These are phyloP conservation scores for Micromonas commoda DNA, from an alignment of 139 green algal species.

Conservation along the genomic window DNA sequence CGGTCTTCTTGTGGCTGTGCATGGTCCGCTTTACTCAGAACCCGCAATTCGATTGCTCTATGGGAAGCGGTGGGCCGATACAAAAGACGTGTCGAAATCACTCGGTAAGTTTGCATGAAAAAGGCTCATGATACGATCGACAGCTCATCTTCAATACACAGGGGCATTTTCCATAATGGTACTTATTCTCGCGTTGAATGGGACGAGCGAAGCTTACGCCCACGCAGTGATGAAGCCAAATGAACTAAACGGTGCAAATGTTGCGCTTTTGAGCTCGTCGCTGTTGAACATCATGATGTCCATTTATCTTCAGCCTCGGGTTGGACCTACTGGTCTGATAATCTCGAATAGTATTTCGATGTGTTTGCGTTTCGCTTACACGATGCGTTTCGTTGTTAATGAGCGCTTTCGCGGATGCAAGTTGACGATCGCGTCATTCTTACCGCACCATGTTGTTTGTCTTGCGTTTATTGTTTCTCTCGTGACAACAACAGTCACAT, in stretches of 20 bases:
- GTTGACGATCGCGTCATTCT: too few species aligned
- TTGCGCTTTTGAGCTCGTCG: background rate
- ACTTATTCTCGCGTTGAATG: background rate
- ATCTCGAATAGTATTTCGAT: background rate
- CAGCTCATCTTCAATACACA: too few species aligned
- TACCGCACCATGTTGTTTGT: too few species aligned
- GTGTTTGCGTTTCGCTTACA: background rate
- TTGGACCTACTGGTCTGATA: background rate
- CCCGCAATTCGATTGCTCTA: background rate
- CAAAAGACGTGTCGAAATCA: background rate
- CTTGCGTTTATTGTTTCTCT: too few species aligned
- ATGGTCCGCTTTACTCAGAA: background rate
- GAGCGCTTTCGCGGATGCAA: background rate
- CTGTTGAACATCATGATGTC: background rate
- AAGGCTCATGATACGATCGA: too few species aligned
- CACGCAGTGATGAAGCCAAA: conserved; percentile 11
- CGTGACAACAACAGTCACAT: too few species aligned
- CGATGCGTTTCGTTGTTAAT: background rate
- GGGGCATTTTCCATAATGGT: too few species aligned
- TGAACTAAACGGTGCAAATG: background rate
- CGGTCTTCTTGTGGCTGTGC: background rate
- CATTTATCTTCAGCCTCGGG: background rate
- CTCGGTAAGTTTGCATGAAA: background rate
- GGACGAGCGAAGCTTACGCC: conserved; percentile 8
- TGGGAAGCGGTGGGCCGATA: background rate